Percentiles rank a stretch among this genome's conserved stretches.
Conservation (phyloP, 345 rosid genomes). For the Orychophragmus violaceus region DNA sequence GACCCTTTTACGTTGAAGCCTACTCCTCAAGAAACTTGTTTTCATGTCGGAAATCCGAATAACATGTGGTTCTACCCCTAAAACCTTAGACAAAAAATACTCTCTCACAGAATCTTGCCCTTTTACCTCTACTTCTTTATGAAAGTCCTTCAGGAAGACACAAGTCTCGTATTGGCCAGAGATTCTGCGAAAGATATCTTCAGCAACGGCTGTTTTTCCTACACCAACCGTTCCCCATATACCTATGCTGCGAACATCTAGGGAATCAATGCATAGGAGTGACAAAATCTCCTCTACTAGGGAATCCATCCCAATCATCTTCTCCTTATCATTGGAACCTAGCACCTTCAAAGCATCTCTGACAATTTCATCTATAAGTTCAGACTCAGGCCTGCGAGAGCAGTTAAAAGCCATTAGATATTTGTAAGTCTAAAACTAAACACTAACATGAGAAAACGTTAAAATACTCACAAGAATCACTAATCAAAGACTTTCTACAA, state of each 20-base stretch:
- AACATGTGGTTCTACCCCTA: conserved; percentile 1
- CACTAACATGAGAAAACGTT: no score
- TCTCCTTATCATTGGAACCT: neutral
- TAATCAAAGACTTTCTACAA: no score
- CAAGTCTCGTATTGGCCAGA: conserved; percentile 32
- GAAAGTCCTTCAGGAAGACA: conserved; percentile 35
- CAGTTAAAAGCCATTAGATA: no score
- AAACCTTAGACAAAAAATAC: neutral
- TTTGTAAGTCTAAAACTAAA: no score
- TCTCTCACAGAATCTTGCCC: conserved; percentile 13
- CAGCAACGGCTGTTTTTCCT: conserved; percentile 51
- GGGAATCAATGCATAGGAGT: neutral
- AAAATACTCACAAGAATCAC: no score
- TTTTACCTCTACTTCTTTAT: neutral
- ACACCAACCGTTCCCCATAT: conserved; percentile 43
- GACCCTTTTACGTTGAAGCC: conserved; percentile 16
- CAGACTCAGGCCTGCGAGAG: conserved; percentile 26
- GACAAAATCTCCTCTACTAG: conserved; percentile 18
- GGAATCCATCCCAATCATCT: conserved; percentile 24
- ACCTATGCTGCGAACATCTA: conserved; percentile 31
- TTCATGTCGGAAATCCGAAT: neutral
- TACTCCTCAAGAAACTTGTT: conserved; percentile 1
- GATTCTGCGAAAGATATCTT: conserved; percentile 28
- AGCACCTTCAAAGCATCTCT: neutral
- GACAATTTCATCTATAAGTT: conserved; percentile 25